Evolutionary conservation across 768 basidiomycete species (phyloP).

Genomic region (Coprinopsis marcescibilis): DNA sequence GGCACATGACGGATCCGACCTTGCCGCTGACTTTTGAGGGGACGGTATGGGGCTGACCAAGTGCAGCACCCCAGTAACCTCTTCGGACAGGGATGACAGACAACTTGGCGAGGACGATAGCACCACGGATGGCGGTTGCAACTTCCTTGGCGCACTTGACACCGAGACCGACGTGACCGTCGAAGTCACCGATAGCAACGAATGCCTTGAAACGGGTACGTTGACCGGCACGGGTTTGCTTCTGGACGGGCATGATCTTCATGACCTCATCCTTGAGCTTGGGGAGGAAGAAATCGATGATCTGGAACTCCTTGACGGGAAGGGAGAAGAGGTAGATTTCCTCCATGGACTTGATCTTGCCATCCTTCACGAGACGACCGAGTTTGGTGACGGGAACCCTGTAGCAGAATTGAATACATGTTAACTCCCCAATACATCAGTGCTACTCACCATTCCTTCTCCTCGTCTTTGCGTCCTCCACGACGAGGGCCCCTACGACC

Average conservation of each 20-base stretch:
- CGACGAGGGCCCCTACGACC: conserved; percentile 88
- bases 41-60: conserved; percentile 98
- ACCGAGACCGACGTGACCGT: conserved; percentile 98
- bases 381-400: conserved; percentile 99
- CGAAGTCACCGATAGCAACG: conserved; percentile 98
- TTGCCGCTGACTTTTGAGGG: conserved; percentile 98
- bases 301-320: conserved; percentile 99
- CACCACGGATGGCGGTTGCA: conserved; percentile 98
- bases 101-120: conserved; percentile 98
- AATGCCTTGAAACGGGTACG: conserved; percentile 99
- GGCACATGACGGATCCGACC: conserved; percentile 98
- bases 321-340: conserved; percentile 99
- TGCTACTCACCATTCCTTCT: conserved; percentile 88
- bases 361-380: conserved; percentile 97
- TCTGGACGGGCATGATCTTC: conserved; percentile 99
- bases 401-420: background rate
- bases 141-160: conserved; percentile 99
- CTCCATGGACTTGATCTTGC: conserved; percentile 99
- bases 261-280: conserved; percentile 99
- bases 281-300: conserved; percentile 98
- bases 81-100: conserved; percentile 96
- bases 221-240: conserved; percentile 99
- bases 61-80: conserved; percentile 99
- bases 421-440: background rate
- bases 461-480: conserved; percentile 98